phyloP scores from a whole-genome alignment of 2,329 filamentous ascomycete genomes.

The Beauveria asiatica region DNA sequence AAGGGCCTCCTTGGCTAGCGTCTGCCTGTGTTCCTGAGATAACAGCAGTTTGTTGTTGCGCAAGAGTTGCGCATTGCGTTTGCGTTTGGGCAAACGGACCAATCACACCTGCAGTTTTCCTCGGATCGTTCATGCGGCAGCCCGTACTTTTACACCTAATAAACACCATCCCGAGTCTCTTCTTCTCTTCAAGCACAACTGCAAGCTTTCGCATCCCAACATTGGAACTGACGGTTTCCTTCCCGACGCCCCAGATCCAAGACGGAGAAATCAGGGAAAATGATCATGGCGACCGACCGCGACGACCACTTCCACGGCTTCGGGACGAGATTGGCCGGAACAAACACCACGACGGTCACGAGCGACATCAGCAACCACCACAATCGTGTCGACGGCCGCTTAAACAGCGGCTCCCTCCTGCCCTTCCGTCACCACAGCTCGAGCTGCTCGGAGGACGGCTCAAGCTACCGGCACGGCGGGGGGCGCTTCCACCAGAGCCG shows the following conservation, averaged over 20 bases:
- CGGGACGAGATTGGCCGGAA: not conserved
- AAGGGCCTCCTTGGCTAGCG: not conserved
- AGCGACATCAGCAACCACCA: not conserved
- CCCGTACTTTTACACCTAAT: not conserved
- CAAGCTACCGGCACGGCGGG: not conserved
- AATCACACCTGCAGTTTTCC: no score
- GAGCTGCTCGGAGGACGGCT: conserved; percentile 5
- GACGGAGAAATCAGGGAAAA: not conserved
- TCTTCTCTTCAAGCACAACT: not conserved
- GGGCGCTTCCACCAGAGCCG: not conserved
- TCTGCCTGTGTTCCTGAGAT: not conserved
- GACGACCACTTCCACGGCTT: not conserved
- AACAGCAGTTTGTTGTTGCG: not conserved
- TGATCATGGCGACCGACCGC: not conserved
- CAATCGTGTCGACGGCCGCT: not conserved
- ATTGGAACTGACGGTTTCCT: not conserved
- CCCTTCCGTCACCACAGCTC: conserved; percentile 1
- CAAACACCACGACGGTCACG: conserved; percentile 1
- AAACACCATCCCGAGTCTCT: not conserved
- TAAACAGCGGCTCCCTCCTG: conserved; percentile 3
- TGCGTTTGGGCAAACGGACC: conserved; percentile 1
- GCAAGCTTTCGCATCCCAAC: not conserved
- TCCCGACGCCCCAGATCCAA: not conserved
- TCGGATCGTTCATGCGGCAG: not conserved
- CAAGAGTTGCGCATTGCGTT: not conserved